These are phyloP conservation scores for Dictyophora rubrovolvata DNA, from an alignment of 768 basidiomycete species.

Conservation along the genomic window DNA sequence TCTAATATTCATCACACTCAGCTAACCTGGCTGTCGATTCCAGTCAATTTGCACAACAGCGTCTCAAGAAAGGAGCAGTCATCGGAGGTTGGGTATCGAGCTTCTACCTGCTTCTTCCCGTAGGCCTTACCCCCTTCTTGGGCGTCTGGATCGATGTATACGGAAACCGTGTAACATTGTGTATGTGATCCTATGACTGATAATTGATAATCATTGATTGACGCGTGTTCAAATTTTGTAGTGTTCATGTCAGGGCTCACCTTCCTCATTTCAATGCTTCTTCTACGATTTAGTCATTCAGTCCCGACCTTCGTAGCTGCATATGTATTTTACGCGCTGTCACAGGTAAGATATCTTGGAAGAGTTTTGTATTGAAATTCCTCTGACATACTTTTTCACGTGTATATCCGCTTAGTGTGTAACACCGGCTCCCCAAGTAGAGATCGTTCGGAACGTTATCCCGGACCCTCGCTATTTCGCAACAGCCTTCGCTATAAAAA, in stretches of 20 bases:
- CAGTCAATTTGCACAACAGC: conserved; percentile 34
- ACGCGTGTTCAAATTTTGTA: conserved; percentile 9
- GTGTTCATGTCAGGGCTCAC: conserved; percentile 30
- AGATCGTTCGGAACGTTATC: conserved; percentile 31
- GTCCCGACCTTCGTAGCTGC: conserved; percentile 32
- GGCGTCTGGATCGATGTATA: conserved; percentile 31
- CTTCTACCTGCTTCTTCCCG: conserved; percentile 32
- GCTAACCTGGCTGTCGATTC: background rate
- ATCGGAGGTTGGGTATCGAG: conserved; percentile 36
- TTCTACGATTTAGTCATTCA: conserved; percentile 29
- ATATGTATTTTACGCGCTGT: conserved; percentile 32
- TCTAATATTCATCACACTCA: background rate
- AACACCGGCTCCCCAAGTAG: conserved; percentile 28
- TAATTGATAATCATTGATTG: too few species aligned
- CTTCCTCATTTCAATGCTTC: conserved; percentile 32
- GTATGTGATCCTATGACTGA: conserved; percentile 17
- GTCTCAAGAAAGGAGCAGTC: conserved; percentile 31
- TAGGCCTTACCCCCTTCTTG: conserved; percentile 30
- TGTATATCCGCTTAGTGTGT: conserved; percentile 15
- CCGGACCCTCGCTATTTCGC: conserved; percentile 33
- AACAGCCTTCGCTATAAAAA: conserved; percentile 33
- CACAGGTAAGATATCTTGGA: conserved; percentile 22
- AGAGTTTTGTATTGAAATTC: background rate
- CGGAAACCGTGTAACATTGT: conserved; percentile 29
- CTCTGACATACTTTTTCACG: background rate